Percentiles rank a stretch among this genome's conserved stretches.
These are phyloP conservation scores for Fagopyrum homotropicum DNA, from an alignment of 148 eudicot genomes.

Conservation along the genomic window DNA sequence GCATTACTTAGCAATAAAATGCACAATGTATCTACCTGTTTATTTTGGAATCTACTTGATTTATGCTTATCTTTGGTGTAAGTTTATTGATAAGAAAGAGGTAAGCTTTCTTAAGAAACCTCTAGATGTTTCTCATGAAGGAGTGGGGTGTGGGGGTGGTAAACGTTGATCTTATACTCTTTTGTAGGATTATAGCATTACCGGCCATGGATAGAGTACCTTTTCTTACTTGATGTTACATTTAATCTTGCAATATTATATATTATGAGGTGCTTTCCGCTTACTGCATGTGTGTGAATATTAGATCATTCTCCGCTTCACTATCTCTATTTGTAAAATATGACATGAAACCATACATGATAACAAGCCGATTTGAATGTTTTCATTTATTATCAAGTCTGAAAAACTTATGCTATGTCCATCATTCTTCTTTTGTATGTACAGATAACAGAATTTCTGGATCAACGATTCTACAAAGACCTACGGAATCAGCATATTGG, in stretches of 20 bases:
- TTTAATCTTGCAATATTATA: background rate
- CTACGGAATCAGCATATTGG: constrained; percentile 64
- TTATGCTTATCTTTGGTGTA: background rate
- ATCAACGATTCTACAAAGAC: constrained; percentile 84
- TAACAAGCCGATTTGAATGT: background rate
- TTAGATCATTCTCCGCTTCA: background rate
- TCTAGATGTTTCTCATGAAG: background rate
- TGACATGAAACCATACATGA: background rate
- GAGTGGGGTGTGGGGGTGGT: background rate
- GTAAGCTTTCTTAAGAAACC: background rate
- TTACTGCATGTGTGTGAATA: background rate
- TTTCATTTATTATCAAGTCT: background rate
- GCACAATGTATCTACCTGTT: background rate
- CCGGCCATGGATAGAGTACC: background rate
- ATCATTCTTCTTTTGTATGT: background rate
- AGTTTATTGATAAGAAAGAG: background rate
- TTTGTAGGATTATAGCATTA: background rate
- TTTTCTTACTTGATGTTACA: background rate
- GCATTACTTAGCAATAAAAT: background rate
- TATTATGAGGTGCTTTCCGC: background rate
- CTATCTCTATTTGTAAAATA: background rate
- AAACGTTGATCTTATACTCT: background rate
- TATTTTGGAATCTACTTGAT: background rate
- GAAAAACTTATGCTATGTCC: background rate
- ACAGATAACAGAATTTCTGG: constrained; percentile 73